Evolutionary conservation across 345 rosid genomes (phyloP).

Genomic region (Barbarea vulgaris): DNA sequence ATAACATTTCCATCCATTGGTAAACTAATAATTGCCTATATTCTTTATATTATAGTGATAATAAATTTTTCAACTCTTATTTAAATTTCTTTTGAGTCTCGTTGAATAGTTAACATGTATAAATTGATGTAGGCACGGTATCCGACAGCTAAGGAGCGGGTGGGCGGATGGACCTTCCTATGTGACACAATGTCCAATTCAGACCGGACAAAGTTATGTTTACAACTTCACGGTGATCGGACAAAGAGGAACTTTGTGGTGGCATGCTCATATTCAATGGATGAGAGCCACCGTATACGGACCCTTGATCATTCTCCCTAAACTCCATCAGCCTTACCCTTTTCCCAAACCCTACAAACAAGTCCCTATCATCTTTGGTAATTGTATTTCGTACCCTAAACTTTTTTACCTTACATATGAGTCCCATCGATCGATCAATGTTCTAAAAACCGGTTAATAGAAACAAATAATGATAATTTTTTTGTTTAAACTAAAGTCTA

Average conservation of each 20-base stretch:
- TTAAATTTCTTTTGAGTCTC: background rate
- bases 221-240: conserved; percentile 73
- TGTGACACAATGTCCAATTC: conserved; percentile 80
- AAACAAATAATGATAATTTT: background rate
- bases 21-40: conserved; percentile 6
- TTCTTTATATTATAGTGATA: background rate
- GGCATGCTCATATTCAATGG: conserved; percentile 84
- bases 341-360: conserved; percentile 72
- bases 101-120: background rate
- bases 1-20: conserved; percentile 43
- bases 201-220: conserved; percentile 57
- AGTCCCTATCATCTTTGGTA: conserved; percentile 70
- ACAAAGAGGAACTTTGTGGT: conserved; percentile 77
- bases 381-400: background rate
- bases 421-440: background rate
- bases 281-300: conserved; percentile 73
- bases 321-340: conserved; percentile 57
- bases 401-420: background rate
- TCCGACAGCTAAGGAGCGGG: conserved; percentile 65
- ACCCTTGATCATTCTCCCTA: conserved; percentile 71
- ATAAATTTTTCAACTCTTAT: background rate
- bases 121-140: conserved; percentile 67
- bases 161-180: conserved; percentile 90
- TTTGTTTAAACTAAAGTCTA: no score
- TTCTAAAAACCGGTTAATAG: background rate